These are phyloP conservation scores for Pestalotiopsis sp. DNA, from an alignment of 2,329 filamentous ascomycete genomes.

Conservation along the genomic window DNA sequence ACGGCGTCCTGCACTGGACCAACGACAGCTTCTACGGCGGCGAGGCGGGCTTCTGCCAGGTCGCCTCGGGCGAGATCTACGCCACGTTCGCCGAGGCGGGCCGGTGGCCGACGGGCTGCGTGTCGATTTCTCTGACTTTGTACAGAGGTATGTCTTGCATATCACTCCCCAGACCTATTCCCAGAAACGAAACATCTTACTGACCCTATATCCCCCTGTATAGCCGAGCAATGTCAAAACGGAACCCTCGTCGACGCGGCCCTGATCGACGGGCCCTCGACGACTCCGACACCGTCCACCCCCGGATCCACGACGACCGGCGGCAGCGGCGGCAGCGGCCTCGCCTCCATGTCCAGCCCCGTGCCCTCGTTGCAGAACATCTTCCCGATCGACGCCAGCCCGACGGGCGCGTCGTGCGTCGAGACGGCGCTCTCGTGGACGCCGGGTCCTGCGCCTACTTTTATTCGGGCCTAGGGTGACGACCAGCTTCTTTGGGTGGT, in stretches of 20 bases:
- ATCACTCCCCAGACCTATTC: neutral
- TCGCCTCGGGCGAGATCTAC: constrained; percentile 22
- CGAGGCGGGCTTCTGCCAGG: constrained; percentile 29
- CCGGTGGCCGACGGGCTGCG: constrained; percentile 22
- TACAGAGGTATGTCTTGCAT: constrained; percentile 13
- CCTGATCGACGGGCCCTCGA: neutral
- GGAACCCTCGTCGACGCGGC: constrained; percentile 16
- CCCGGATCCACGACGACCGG: neutral
- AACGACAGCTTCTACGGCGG: constrained; percentile 26
- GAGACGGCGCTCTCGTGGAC: constrained; percentile 14
- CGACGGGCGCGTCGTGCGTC: constrained; percentile 14
- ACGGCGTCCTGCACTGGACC: constrained; percentile 28
- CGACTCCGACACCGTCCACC: neutral
- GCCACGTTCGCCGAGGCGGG: constrained; percentile 19
- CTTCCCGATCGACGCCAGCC: constrained; percentile 12
- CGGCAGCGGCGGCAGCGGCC: constrained; percentile 7
- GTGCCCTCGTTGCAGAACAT: constrained; percentile 14
- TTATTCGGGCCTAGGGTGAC: constrained; percentile 3
- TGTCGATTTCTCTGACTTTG: constrained; percentile 19
- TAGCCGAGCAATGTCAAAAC: constrained; percentile 18
- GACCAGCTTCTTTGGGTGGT: too few species aligned
- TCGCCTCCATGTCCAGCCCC: neutral
- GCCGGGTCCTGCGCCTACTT: constrained; percentile 11
- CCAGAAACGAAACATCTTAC: neutral
- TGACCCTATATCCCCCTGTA: neutral